phyloP scores from a whole-genome alignment of 1,284 basidiomycete genomes.

The Xanthoconium separans region DNA sequence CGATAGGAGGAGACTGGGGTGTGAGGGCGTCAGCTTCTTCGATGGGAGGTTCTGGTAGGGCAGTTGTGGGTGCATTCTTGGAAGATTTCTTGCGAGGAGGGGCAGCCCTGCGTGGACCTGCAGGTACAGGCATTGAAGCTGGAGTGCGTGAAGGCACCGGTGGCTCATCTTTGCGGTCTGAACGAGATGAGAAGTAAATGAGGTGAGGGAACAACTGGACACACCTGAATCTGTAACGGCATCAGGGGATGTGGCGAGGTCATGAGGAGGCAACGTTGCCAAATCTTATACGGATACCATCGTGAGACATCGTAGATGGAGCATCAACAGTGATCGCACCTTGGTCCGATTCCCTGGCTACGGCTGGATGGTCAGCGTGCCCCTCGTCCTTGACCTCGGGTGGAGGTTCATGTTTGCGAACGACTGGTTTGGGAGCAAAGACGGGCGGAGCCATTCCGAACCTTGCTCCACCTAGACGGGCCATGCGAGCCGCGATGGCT shows the following conservation, averaged over 20 bases:
- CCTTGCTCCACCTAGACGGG: constrained; percentile 80
- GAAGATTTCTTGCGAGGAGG: constrained; percentile 65
- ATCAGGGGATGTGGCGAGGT: constrained; percentile 3
- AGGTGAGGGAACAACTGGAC: neutral
- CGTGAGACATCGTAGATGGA: constrained; percentile 7
- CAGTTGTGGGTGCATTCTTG: constrained; percentile 40
- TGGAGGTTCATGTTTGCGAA: constrained; percentile 17
- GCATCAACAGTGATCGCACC: constrained; percentile 12
- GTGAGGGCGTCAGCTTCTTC: constrained; percentile 12
- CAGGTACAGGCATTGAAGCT: constrained; percentile 68
- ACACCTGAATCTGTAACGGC: constrained; percentile 15
- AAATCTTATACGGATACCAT: constrained; percentile 4
- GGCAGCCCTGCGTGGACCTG: constrained; percentile 63
- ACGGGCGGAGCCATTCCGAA: constrained; percentile 77
- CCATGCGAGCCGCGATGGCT: constrained; percentile 87
- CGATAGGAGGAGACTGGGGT: constrained; percentile 1
- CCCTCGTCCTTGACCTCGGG: constrained; percentile 16
- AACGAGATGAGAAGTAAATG: neutral
- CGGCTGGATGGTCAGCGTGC: constrained; percentile 6
- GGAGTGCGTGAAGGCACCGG: constrained; percentile 36
- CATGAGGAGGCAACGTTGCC: constrained; percentile 14
- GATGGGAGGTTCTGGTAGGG: constrained; percentile 28
- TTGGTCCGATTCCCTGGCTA: constrained; percentile 13
- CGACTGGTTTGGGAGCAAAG: constrained; percentile 53
- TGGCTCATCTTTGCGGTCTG: constrained; percentile 27